These are phyloP conservation scores for Ehretia macrophylla DNA, from an alignment of 257 asterid genomes.

Conservation along the genomic window DNA sequence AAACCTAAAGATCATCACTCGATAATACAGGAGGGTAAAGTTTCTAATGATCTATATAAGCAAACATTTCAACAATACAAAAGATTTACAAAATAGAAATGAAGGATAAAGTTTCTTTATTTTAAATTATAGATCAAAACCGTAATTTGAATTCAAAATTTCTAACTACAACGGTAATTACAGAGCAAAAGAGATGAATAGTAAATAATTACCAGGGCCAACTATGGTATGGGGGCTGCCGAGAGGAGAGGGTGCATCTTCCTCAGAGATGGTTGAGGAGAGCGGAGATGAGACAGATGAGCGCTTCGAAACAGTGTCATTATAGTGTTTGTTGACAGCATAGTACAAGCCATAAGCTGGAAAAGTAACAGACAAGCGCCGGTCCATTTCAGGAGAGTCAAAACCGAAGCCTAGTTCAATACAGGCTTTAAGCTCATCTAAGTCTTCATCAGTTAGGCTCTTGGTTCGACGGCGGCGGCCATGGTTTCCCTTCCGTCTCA, in stretches of 20 bases:
- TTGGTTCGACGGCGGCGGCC: conserved; percentile 32
- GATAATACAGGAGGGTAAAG: no score
- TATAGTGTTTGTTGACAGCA: conserved; percentile 43
- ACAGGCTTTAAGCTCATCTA: conserved; percentile 71
- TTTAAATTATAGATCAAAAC: no score
- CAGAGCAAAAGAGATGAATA: no score
- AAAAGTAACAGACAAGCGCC: conserved; percentile 57
- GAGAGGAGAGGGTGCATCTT: conserved; percentile 39
- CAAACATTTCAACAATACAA: no score
- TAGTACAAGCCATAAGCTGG: conserved; percentile 72
- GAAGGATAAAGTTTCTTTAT: no score
- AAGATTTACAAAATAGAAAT: no score
- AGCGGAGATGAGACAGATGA: conserved; percentile 23
- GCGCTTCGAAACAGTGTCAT: conserved; percentile 32
- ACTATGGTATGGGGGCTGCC: conserved; percentile 54
- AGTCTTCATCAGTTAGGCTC: conserved; percentile 72
- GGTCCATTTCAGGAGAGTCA: conserved; percentile 66
- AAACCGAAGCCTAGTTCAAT: conserved; percentile 73
- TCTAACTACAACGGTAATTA: no score
- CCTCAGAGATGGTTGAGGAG: conserved; percentile 30
- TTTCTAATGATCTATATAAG: no score
- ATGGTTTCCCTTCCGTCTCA: conserved; percentile 39
- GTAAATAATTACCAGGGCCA: conserved; percentile 37
- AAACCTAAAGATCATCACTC: no score
- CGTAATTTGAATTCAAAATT: no score